These are phyloP conservation scores for Juglanconis juglandina DNA, from an alignment of 2,329 filamentous ascomycete species.

Conservation along the genomic window DNA sequence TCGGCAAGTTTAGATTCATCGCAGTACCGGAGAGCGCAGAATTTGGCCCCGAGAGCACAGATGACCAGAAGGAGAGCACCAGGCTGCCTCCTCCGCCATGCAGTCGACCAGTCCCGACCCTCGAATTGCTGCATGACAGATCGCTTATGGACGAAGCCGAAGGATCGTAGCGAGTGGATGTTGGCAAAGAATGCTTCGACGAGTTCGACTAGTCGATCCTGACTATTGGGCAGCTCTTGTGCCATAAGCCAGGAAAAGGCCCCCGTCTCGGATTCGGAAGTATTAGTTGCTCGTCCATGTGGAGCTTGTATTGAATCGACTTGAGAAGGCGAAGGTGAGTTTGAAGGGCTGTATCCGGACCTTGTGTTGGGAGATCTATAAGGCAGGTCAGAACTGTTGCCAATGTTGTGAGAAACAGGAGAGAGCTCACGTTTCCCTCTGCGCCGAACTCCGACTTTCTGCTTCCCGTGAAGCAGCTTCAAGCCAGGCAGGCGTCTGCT, in stretches of 20 bases:
- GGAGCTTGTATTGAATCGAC: background rate
- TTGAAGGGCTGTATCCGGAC: background rate
- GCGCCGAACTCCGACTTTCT: background rate
- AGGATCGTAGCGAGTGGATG: constrained; percentile 21
- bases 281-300: background rate
- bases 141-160: constrained; percentile 24
- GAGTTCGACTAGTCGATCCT: constrained; percentile 1
- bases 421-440: background rate
- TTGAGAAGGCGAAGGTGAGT: background rate
- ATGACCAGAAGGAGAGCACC: constrained; percentile 15
- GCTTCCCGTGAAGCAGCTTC: constrained; percentile 6
- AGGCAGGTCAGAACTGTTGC: background rate
- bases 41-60: constrained; percentile 20
- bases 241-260: background rate
- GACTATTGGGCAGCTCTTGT: background rate
- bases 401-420: background rate
- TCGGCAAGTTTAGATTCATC: background rate
- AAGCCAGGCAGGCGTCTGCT: constrained; percentile 19
- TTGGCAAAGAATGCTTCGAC: constrained; percentile 23
- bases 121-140: constrained; percentile 20
- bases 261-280: background rate
- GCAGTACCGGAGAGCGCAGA: constrained; percentile 5
- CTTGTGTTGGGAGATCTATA: background rate
- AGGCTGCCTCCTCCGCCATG: background rate
- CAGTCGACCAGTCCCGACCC: background rate